phyloP scores from a whole-genome alignment of 179 eudicot genomes.

The Corrigiola litoralis region DNA sequence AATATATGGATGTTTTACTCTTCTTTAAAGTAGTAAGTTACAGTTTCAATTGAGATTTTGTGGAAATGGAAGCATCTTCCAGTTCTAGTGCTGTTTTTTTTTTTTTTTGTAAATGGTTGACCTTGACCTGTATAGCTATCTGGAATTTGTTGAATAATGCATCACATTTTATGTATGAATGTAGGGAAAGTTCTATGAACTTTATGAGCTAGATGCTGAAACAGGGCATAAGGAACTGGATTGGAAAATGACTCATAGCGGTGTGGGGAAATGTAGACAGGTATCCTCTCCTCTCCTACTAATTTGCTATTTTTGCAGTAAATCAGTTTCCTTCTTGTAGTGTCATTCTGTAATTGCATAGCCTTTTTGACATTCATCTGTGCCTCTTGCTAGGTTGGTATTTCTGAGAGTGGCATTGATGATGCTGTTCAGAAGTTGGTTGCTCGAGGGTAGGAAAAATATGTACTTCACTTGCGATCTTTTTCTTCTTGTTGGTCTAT shows the following conservation, averaged over 20 bases:
- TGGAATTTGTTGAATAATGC: not conserved
- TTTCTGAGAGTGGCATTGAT: constrained; percentile 92
- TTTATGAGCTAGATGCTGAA: constrained; percentile 97
- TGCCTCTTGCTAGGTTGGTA: constrained; percentile 67
- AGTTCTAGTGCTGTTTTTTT: not conserved
- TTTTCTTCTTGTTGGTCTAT: constrained; percentile 9
- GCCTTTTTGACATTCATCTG: constrained; percentile 6
- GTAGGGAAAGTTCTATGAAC: constrained; percentile 95
- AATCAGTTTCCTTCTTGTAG: not conserved
- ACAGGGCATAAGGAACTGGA: constrained; percentile 98
- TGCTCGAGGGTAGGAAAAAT: constrained; percentile 81
- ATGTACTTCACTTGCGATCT: not conserved
- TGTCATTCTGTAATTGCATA: not conserved
- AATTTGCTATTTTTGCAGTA: not conserved
- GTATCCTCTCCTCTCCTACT: constrained; percentile 30
- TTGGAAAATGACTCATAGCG: constrained; percentile 92
- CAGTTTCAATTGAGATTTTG: not conserved
- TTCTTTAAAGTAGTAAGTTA: constrained; percentile 97
- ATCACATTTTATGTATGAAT: not conserved
- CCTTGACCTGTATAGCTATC: not conserved
- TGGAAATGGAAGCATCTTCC: not conserved
- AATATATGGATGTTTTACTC: constrained; percentile 82
- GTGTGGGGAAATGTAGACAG: constrained; percentile 98
- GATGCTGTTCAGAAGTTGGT: constrained; percentile 95
- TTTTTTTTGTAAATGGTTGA: not conserved